A percentile compares a stretch with the other conserved stretches of the same genome.
These are phyloP conservation scores for Xylaria castorea DNA, from an alignment of 495 filamentous ascomycete genomes.

Conservation along the genomic window DNA sequence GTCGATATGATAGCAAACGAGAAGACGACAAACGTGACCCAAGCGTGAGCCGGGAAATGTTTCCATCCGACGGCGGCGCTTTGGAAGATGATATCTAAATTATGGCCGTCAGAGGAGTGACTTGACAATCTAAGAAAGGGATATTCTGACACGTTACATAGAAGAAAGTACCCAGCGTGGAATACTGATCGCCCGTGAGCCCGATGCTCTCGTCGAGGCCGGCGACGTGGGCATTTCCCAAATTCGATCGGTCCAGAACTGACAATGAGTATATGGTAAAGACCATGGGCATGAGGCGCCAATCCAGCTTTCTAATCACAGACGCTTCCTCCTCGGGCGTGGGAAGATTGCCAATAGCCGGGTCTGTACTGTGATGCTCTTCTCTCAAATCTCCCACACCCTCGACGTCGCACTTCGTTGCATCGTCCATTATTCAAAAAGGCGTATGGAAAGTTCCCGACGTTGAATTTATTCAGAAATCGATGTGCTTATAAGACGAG, in stretches of 20 bases:
- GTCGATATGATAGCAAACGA: conserved; percentile 70
- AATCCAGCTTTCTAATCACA: conserved; percentile 49
- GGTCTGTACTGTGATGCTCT: neutral
- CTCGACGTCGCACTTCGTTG: neutral
- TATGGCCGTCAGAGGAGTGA: neutral
- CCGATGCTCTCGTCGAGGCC: conserved; percentile 52
- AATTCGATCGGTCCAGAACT: conserved; percentile 72
- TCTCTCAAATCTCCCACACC: neutral
- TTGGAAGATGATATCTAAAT: conserved; percentile 69
- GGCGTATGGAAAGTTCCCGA: neutral
- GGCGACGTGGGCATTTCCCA: conserved; percentile 58
- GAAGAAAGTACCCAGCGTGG: conserved; percentile 47
- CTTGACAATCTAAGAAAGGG: neutral
- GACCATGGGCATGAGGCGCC: conserved; percentile 44
- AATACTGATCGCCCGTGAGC: conserved; percentile 38
- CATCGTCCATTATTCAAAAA: conserved; percentile 2
- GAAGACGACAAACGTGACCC: conserved; percentile 75
- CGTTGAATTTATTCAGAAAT: neutral
- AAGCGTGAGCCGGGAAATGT: conserved; percentile 72
- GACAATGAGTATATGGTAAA: conserved; percentile 73
- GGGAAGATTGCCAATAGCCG: neutral
- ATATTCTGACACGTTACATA: conserved; percentile 38
- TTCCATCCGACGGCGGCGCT: conserved; percentile 81
- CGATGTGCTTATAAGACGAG: neutral
- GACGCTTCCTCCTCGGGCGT: conserved; percentile 38